Conservation (phyloP, 148 eudicot genomes). For the Limonium bicolor region DNA sequence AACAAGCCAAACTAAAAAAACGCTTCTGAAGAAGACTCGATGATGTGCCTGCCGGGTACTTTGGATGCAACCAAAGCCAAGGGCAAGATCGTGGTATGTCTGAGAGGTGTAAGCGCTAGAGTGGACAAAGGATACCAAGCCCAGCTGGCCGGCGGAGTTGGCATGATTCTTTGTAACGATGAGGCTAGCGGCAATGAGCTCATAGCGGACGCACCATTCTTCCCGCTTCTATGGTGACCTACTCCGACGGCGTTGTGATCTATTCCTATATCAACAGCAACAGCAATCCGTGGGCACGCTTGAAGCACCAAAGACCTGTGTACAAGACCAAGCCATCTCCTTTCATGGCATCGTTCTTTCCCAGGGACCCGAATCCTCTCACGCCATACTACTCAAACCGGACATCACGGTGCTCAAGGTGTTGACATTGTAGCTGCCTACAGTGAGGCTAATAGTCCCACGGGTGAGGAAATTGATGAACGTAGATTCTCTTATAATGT, state of each 20-base stretch:
- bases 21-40: background rate
- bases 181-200: background rate
- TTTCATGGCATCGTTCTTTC: constrained; percentile 29
- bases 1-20: background rate
- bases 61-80: background rate
- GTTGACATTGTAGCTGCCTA: constrained; percentile 41
- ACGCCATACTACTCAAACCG: constrained; percentile 44
- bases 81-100: constrained; percentile 3
- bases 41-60: background rate
- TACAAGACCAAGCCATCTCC: constrained; percentile 28
- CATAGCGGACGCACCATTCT: constrained; percentile 4
- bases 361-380: constrained; percentile 39
- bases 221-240: constrained; percentile 9
- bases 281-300: constrained; percentile 28
- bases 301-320: constrained; percentile 16
- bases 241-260: constrained; percentile 2
- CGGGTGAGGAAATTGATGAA: constrained; percentile 3
- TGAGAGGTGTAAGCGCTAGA: background rate
- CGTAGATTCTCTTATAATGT: constrained; percentile 9
- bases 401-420: constrained; percentile 48
- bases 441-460: constrained; percentile 7
- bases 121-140: background rate
- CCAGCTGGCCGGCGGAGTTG: background rate
- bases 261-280: constrained; percentile 5
- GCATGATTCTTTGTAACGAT: constrained; percentile 5